These are phyloP conservation scores for Salisapilia sapeloensis DNA, from an alignment of 352 stramenopile genomes.

Conservation along the genomic window DNA sequence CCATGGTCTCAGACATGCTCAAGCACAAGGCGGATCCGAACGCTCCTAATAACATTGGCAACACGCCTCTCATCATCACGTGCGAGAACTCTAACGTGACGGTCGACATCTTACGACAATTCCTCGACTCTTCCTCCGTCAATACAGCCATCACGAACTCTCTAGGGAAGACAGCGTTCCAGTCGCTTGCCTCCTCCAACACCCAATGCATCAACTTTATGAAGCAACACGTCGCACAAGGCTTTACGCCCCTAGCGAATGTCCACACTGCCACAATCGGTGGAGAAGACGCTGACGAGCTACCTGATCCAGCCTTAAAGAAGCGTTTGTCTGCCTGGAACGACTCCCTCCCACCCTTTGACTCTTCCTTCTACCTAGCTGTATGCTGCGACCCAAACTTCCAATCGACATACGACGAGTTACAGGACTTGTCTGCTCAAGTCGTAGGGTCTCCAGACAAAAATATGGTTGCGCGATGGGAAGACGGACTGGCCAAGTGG, in stretches of 20 bases:
- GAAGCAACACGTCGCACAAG: constrained; percentile 33
- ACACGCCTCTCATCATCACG: constrained; percentile 48
- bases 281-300: constrained; percentile 42
- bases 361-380: constrained; percentile 56
- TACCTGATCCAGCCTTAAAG: constrained; percentile 19
- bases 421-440: constrained; percentile 37
- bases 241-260: constrained; percentile 4
- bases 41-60: constrained; percentile 63
- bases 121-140: constrained; percentile 35
- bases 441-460: constrained; percentile 19
- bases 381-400: constrained; percentile 63
- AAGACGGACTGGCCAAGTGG: constrained; percentile 33
- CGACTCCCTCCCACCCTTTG: constrained; percentile 49
- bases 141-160: constrained; percentile 55
- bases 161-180: constrained; percentile 41
- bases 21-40: constrained; percentile 52
- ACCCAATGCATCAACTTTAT: constrained; percentile 37
- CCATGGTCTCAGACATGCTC: constrained; percentile 25
- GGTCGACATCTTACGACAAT: constrained; percentile 31
- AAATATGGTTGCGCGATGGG: constrained; percentile 22
- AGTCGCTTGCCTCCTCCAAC: constrained; percentile 36
- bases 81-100: constrained; percentile 50
- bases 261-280: constrained; percentile 13
- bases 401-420: constrained; percentile 26
- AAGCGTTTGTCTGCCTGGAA: constrained; percentile 39